phyloP scores from a whole-genome alignment of 805 yeast genomes.

The Candida chauliodis region DNA sequence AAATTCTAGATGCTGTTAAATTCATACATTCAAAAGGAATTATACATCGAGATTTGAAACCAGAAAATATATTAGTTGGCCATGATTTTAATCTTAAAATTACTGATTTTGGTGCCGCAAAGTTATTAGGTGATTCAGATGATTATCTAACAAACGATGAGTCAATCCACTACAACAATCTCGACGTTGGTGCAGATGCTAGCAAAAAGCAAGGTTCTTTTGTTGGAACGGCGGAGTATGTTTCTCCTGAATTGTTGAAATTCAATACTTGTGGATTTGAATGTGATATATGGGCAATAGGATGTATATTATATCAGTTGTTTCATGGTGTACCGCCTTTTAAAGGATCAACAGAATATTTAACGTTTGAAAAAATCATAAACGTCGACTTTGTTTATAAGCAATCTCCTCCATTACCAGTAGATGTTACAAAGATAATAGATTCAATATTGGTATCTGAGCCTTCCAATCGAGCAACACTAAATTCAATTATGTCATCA shows the following conservation, averaged over 20 bases:
- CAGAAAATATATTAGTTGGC: slow-evolving; percentile 85
- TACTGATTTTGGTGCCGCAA: slow-evolving; percentile 98
- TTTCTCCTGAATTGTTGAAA: slow-evolving; percentile 83
- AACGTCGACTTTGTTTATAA: slow-evolving; percentile 60
- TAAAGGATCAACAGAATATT: slow-evolving; percentile 79
- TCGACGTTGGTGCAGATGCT: slow-evolving; percentile 15
- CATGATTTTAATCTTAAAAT: slow-evolving; percentile 84
- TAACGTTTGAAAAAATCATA: slow-evolving; percentile 86
- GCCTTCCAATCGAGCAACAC: slow-evolving; percentile 27
- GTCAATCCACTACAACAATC: slow-evolving; percentile 27
- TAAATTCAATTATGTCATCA: slow-evolving; percentile 29
- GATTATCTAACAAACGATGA: slow-evolving; percentile 24
- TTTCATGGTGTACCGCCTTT: slow-evolving; percentile 85
- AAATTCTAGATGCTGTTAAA: slow-evolving; percentile 83
- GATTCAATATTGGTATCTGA: slow-evolving; percentile 32
- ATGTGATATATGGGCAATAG: slow-evolving; percentile 92
- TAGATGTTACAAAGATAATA: slow-evolving; percentile 25
- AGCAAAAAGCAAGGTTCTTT: slow-evolving; percentile 57
- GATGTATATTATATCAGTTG: slow-evolving; percentile 82
- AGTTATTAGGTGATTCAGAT: slow-evolving; percentile 43
- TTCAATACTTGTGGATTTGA: slow-evolving; percentile 78
- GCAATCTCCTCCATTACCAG: slow-evolving; percentile 24
- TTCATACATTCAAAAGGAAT: slow-evolving; percentile 89
- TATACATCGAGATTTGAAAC: slow-evolving; percentile 91
- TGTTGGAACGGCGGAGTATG: slow-evolving; percentile 80